phyloP scores from a whole-genome alignment of 306 rosid species.

The Delonix regia region DNA sequence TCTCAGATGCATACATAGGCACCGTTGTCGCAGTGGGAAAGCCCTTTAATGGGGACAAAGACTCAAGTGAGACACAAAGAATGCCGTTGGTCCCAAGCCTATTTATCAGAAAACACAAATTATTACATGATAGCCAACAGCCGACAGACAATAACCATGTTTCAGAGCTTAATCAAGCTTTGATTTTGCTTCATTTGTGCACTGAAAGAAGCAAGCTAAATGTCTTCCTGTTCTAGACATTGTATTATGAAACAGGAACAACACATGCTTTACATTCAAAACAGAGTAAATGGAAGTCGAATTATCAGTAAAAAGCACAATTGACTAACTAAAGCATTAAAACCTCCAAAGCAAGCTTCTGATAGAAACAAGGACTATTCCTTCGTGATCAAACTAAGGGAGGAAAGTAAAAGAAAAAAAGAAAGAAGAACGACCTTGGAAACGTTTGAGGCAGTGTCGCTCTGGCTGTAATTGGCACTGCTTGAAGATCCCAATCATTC shows the following conservation, averaged over 20 bases:
- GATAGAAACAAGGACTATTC: background rate
- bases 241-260: conserved; percentile 34
- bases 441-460: conserved; percentile 66
- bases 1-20: conserved; percentile 52
- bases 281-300: conserved; percentile 2
- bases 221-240: conserved; percentile 26
- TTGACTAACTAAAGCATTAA: background rate
- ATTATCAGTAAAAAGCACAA: background rate
- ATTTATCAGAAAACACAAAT: conserved; percentile 24
- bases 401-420: background rate
- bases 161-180: conserved; percentile 35
- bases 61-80: conserved; percentile 72
- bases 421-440: conserved; percentile 59
- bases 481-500: conserved; percentile 75
- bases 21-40: conserved; percentile 52
- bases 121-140: conserved; percentile 19
- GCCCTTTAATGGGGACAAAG: conserved; percentile 68
- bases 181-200: background rate
- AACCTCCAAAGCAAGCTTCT: conserved; percentile 11
- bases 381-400: background rate
- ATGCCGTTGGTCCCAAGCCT: conserved; percentile 85
- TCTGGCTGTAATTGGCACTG: conserved; percentile 71
- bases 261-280: background rate
- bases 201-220: conserved; percentile 18
- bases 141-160: conserved; percentile 32